Evolutionary conservation across 768 basidiomycete species (phyloP), one percentile per base, ranked within the genome.

Genomic region (Leccinum longicurvipes): DNA sequence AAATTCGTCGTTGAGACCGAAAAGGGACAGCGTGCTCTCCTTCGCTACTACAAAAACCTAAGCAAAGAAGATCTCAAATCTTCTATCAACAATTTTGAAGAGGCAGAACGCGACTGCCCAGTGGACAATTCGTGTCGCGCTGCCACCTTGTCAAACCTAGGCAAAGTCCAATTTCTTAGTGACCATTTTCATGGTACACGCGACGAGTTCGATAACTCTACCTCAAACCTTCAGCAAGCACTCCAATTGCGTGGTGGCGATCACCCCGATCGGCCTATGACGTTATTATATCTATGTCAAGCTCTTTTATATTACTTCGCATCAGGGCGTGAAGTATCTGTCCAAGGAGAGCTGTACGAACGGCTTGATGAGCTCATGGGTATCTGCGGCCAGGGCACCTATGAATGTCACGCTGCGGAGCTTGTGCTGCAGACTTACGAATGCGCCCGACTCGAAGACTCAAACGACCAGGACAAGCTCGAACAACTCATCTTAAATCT

Each of bases 61-160:
- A 12, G 19, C 4, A 14, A 8, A 32, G 42, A 17, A 11, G 52
- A 51, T 11, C 54, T 61, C 28, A 23, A n/a, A 24, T 2, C 14
- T 1, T 27, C 60, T 19, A 4, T 60, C 21, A 19, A 21, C 6
- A 15, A 39, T 25, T 63, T 63, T 31, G 24, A 54, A 23, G 5
- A 6, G 5, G 58, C 55, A 15, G 19, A 50, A 32, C 17, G 10
- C 8, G n/a, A 19, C 6, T 62, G 51, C 27, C 45, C 32, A n/a
- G 6, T 17, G 3, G 34, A 15, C 2, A 15, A 46, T 14, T 10
- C 17, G 3, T 50, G 31, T 52, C 62, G 42, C 17, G 62, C 62
- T 9, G 50, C 50, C 5, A 50, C 50, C 14, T 29, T 63, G 4
- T 54, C 42, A 28, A 63, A 63, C 51, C 55, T 63, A n/a, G 62